Evolutionary conservation across 2,329 filamentous ascomycete species (phyloP).

Genomic region (Scytalidium sp.): DNA sequence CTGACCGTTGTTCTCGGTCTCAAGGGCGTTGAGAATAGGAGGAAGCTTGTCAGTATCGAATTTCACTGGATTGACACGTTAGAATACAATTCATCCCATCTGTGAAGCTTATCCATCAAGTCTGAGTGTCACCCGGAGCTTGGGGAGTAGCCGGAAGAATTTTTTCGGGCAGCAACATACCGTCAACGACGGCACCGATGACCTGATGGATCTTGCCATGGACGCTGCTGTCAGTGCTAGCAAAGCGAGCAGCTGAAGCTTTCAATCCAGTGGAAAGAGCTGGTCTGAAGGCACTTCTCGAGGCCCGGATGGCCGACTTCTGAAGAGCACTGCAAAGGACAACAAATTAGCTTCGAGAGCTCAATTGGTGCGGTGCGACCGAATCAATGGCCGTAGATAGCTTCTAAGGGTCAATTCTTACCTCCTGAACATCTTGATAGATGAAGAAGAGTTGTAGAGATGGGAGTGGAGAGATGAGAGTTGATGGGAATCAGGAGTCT

Average conservation of each 20-base stretch:
- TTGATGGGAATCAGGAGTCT: constrained; percentile 35
- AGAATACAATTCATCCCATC: constrained; percentile 20
- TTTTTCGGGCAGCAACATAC: constrained; percentile 56
- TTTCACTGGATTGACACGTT: constrained; percentile 67
- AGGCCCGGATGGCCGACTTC: constrained; percentile 58
- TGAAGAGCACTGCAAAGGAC: constrained; percentile 57
- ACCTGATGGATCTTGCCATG: constrained; percentile 75
- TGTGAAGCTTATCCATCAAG: constrained; percentile 12
- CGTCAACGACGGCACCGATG: constrained; percentile 98
- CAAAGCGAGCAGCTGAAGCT: constrained; percentile 48
- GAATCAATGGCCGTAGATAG: constrained; percentile 9
- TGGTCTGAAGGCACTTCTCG: constrained; percentile 56
- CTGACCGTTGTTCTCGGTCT: constrained; percentile 85
- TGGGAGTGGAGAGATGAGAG: constrained; percentile 53
- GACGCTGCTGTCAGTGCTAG: constrained; percentile 55
- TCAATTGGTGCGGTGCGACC: constrained; percentile 39
- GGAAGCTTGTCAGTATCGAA: constrained; percentile 93
- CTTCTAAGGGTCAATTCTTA: constrained; percentile 45
- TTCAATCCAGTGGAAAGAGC: constrained; percentile 52
- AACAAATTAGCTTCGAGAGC: constrained; percentile 8
- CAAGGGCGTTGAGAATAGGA: constrained; percentile 94
- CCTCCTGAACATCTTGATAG: constrained; percentile 81
- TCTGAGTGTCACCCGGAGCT: constrained; percentile 18
- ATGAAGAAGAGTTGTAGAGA: constrained; percentile 64
- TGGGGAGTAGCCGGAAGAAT: constrained; percentile 21